Conservation (phyloP, 1,284 basidiomycete genomes). For the Trametes polyzona region DNA sequence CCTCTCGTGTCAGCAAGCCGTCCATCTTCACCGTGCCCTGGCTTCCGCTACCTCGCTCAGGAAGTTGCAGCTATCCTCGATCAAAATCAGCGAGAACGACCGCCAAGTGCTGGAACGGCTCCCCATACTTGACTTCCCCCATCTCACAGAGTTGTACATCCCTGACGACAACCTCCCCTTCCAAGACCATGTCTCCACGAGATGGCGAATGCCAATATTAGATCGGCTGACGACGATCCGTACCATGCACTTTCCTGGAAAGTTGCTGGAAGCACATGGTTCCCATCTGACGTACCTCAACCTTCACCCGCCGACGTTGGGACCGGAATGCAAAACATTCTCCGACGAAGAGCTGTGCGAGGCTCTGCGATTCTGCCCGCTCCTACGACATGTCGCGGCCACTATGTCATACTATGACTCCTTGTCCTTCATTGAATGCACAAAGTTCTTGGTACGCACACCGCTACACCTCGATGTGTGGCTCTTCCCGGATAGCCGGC, state of each 20-base stretch:
- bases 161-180: neutral
- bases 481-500: too few relatives aligned
- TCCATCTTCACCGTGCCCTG: conserved; percentile 8
- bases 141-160: conserved; percentile 7
- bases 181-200: neutral
- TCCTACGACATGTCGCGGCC: conserved; percentile 18
- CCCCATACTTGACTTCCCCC: neutral
- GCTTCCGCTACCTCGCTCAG: neutral
- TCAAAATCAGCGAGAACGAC: neutral
- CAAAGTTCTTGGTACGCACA: too few relatives aligned
- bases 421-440: too few relatives aligned
- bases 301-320: conserved; percentile 7
- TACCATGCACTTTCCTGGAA: neutral
- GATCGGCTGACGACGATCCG: conserved; percentile 2
- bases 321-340: neutral
- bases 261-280: conserved; percentile 11
- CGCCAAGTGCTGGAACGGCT: neutral
- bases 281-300: conserved; percentile 11
- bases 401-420: too few relatives aligned
- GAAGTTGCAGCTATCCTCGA: conserved; percentile 4
- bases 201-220: conserved; percentile 10
- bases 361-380: conserved; percentile 4
- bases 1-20: neutral
- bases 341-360: neutral
- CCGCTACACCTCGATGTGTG: too few relatives aligned